Evolutionary conservation across 495 filamentous ascomycete species (phyloP).

Genomic region (Aspergillus heteromorphus): DNA sequence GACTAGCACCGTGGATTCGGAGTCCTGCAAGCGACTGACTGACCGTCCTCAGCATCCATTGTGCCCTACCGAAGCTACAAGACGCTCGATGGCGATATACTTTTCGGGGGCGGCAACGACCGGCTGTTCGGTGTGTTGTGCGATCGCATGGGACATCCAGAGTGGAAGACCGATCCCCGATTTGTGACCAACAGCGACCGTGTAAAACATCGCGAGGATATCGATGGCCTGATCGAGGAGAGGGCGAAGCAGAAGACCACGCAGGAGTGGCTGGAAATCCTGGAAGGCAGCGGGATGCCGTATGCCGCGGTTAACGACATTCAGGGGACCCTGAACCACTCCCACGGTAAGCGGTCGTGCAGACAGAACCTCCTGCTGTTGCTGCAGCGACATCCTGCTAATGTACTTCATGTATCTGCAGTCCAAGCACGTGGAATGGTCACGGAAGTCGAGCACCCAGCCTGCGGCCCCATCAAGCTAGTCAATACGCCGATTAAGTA

Average conservation of each 20-base stretch:
- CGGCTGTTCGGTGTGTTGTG: constrained; percentile 83
- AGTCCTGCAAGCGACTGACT: constrained; percentile 7
- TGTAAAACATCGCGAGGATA: constrained; percentile 68
- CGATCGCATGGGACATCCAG: constrained; percentile 65
- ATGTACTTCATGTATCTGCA: constrained; percentile 18
- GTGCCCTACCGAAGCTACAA: constrained; percentile 91
- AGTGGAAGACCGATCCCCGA: constrained; percentile 71
- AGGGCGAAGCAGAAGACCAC: constrained; percentile 76
- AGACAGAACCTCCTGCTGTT: neutral
- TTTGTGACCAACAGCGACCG: constrained; percentile 78
- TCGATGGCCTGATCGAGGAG: constrained; percentile 72
- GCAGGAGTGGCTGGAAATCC: constrained; percentile 77
- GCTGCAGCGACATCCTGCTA: neutral
- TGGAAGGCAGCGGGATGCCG: constrained; percentile 88
- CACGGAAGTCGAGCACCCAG: constrained; percentile 72
- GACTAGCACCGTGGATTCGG: neutral
- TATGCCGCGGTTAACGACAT: constrained; percentile 96
- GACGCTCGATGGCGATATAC: constrained; percentile 85
- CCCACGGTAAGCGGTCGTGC: constrained; percentile 54
- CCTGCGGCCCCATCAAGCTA: constrained; percentile 79
- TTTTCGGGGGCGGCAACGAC: constrained; percentile 94
- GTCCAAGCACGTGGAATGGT: constrained; percentile 85
- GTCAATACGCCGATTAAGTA: constrained; percentile 97
- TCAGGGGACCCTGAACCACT: constrained; percentile 73
- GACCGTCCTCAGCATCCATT: constrained; percentile 65